Conservation (phyloP, 345 rosid species). For the Populus ilicifolia region DNA sequence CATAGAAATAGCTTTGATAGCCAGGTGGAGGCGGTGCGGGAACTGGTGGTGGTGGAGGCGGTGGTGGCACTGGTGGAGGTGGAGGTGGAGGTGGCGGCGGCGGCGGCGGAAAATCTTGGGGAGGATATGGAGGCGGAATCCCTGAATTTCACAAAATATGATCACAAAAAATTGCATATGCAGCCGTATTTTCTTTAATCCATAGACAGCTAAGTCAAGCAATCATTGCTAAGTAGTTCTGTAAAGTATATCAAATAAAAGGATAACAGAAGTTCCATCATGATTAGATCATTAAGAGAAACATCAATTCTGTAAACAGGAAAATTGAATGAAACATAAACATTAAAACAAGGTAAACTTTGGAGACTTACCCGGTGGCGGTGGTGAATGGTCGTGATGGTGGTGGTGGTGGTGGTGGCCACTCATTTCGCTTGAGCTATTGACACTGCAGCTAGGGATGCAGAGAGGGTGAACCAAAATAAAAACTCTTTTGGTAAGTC, state of each 20-base stretch:
- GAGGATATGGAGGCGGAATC: slow-evolving; percentile 20
- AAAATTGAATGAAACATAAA: not conserved
- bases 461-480: not conserved
- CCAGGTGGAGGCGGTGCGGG: slow-evolving; percentile 20
- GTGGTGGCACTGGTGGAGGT: not conserved
- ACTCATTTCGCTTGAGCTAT: not conserved
- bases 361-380: not conserved
- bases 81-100: not conserved
- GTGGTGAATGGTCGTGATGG: not conserved
- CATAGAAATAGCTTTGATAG: slow-evolving; percentile 36
- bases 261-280: no score
- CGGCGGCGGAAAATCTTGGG: not conserved
- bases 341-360: not conserved
- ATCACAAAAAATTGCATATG: not conserved
- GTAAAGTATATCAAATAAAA: no score
- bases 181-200: not conserved
- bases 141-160: slow-evolving; percentile 20
- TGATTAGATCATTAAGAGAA: not conserved
- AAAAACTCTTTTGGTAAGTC: not conserved
- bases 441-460: not conserved
- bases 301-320: not conserved
- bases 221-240: no score
- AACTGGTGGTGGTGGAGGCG: slow-evolving; percentile 7
- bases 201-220: no score
- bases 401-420: not conserved